phyloP scores from a whole-genome alignment of 2,329 filamentous ascomycete genomes.

The Paecilomyces sp. region DNA sequence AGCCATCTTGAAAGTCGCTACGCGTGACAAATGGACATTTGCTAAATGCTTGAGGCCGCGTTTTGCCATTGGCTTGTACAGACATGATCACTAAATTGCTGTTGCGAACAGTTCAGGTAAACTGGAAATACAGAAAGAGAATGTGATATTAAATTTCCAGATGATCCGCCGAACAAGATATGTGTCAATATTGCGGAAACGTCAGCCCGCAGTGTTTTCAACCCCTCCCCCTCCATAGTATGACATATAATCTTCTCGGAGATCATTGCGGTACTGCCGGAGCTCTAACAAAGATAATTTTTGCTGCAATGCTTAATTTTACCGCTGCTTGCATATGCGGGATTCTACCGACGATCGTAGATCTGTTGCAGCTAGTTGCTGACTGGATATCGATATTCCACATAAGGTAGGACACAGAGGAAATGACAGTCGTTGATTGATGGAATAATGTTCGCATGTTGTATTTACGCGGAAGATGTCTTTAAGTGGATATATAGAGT shows the following conservation, averaged over 20 bases:
- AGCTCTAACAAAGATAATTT: neutral
- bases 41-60: slow-evolving; percentile 20
- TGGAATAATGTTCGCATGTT: neutral
- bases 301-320: neutral
- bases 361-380: neutral
- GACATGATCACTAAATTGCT: slow-evolving; percentile 14
- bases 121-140: neutral
- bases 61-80: slow-evolving; percentile 21
- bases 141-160: neutral
- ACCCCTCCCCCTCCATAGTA: neutral
- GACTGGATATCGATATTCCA: neutral
- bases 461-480: neutral
- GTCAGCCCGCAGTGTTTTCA: neutral
- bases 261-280: neutral
- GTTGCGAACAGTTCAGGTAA: neutral
- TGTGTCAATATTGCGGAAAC: neutral
- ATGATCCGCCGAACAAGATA: neutral
- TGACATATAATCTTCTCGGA: neutral
- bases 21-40: slow-evolving; percentile 19
- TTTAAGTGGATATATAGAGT: neutral
- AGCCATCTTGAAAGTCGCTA: slow-evolving; percentile 49
- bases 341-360: neutral
- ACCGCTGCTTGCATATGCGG: neutral
- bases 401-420: neutral
- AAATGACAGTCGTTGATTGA: neutral